Evolutionary conservation across 2,329 filamentous ascomycete species (phyloP).

Genomic region (Fusarium albidum): DNA sequence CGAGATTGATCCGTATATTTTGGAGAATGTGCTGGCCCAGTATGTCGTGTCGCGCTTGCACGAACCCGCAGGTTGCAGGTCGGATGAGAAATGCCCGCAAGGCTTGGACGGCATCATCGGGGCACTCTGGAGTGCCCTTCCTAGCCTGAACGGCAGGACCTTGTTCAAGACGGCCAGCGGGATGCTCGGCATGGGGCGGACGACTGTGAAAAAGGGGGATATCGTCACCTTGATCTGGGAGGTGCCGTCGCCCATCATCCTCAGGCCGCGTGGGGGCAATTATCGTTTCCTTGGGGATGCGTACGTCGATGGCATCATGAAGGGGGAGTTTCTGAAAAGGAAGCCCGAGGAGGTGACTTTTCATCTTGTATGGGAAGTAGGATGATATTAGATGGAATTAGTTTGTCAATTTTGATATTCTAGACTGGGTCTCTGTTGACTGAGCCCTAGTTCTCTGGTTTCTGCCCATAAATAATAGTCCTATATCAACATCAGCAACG

Average conservation of each 20-base stretch:
- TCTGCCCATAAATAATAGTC: constrained; percentile 7
- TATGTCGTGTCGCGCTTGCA: neutral
- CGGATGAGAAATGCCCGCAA: neutral
- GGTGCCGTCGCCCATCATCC: constrained; percentile 18
- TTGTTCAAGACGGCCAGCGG: constrained; percentile 31
- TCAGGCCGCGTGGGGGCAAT: constrained; percentile 1
- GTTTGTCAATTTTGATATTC: no score
- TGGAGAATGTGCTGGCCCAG: neutral
- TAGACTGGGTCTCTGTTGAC: no score
- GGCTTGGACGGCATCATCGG: neutral
- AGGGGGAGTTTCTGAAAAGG: constrained; percentile 26
- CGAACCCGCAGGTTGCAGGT: neutral
- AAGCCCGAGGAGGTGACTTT: constrained; percentile 6
- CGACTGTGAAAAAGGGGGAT: constrained; percentile 16
- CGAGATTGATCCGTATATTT: neutral
- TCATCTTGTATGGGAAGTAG: neutral
- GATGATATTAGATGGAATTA: no score
- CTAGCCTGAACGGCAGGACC: constrained; percentile 7
- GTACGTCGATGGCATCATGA: constrained; percentile 33
- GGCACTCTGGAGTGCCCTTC: neutral
- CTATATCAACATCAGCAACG: neutral
- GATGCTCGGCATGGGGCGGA: constrained; percentile 23
- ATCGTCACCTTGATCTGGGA: constrained; percentile 24
- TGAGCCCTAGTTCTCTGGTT: neutral
- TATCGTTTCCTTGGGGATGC: constrained; percentile 28